phyloP scores from a whole-genome alignment of 257 asterid species.

The Capsicum rhomboideum region DNA sequence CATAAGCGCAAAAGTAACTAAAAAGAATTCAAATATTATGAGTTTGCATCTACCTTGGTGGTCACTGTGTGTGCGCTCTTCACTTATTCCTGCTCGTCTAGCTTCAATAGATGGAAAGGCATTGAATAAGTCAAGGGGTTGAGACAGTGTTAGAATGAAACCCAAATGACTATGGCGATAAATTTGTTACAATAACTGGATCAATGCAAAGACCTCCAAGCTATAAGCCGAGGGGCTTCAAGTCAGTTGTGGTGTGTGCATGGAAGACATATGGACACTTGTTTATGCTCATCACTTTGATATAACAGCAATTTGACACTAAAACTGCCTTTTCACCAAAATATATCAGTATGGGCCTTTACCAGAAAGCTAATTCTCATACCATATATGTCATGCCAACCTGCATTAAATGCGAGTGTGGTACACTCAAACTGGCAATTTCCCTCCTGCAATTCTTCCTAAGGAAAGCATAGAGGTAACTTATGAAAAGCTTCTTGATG shows the following conservation, averaged over 20 bases:
- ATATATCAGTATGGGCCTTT: background rate
- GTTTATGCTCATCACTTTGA: background rate
- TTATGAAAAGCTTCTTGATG: slow-evolving; percentile 78
- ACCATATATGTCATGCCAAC: slow-evolving; percentile 98
- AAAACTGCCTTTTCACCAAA: background rate
- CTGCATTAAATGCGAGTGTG: slow-evolving; percentile 80
- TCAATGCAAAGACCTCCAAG: background rate
- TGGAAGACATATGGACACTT: background rate
- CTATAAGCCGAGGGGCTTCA: background rate
- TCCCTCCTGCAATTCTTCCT: slow-evolving; percentile 90
- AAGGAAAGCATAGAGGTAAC: slow-evolving; percentile 82
- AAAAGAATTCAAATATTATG: background rate
- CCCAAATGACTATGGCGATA: background rate
- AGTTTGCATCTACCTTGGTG: background rate
- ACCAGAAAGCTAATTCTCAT: slow-evolving; percentile 22
- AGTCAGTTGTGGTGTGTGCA: background rate
- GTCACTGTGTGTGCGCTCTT: background rate
- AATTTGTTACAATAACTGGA: background rate
- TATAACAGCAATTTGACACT: background rate
- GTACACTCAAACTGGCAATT: slow-evolving; percentile 75
- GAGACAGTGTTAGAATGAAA: background rate
- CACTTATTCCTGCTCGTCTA: background rate
- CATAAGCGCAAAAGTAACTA: background rate
- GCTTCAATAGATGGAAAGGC: background rate
- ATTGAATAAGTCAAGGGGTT: background rate